Evolutionary conservation across 805 yeast genomes (phyloP), one percentile per base, ranked within the genome.

Genomic region (Candida chauliodis): DNA sequence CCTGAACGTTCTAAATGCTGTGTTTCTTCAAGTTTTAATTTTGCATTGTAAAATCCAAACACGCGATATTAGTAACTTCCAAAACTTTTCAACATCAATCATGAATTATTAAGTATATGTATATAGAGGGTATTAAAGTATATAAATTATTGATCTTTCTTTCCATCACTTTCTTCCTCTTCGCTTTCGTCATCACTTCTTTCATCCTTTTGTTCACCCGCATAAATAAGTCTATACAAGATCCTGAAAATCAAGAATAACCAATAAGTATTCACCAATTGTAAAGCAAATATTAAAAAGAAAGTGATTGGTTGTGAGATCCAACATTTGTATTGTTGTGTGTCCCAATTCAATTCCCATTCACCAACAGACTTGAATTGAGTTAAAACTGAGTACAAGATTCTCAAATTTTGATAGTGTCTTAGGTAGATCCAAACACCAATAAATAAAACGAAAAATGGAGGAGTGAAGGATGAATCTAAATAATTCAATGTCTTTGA

Each of bases 311-410:
- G 85, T 65, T 87, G 95, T 17, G 98, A 83, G 48, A 93, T 86
- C 84, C 88, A 88, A 65, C 98, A 93, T 64, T 93, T 93, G 69
- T 91, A 93, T 61, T 93, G 96, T 61, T 90, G 91, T 21, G 93
- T 81, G 9, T 75, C 85, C 79, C 87, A 93, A 69, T 88, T 79
- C 50, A 93, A 70, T 40, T 73, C 75, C 62, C 72, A 89, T 39
- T 81, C 81, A 27, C 99, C 99, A 17, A 86, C 88, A 2, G 95
- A 77, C 48, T 72, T 76, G 66, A 86, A 93, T 61, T 89, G 95
- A 14, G 96, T 89, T 38, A 84, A 65, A 13, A 87, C 81, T 1
- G 95, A 84, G 82, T 85, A 84, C 50, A 93, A 71, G 45, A 93
- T 85, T 52, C 70, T 77, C 43, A 91, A 52, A 61, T 90, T 93